phyloP scores from a whole-genome alignment of 169 alveolate genomes.

The Babesia bigemina region DNA sequence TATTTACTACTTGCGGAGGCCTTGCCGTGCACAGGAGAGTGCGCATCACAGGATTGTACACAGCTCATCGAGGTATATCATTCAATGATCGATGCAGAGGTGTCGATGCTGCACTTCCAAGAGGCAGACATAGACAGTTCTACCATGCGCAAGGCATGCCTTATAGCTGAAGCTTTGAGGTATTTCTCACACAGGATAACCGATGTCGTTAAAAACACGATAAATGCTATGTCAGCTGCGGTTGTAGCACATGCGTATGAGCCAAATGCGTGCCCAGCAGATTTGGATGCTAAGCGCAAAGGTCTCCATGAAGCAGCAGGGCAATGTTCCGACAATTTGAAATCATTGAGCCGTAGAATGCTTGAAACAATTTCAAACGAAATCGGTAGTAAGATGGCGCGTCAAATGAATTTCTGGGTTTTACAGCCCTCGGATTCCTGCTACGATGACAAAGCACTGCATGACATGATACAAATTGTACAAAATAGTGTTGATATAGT shows the following conservation, averaged over 20 bases:
- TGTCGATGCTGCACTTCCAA: conserved; percentile 4
- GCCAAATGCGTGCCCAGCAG: neutral
- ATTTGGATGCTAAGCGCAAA: neutral
- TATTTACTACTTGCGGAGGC: conserved; percentile 17
- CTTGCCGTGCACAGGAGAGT: conserved; percentile 1
- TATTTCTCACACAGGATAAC: conserved; percentile 34
- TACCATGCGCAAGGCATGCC: conserved; percentile 15
- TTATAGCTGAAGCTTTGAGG: conserved; percentile 28
- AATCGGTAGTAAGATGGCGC: conserved; percentile 1
- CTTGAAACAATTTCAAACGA: conserved; percentile 5
- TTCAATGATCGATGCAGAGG: conserved; percentile 36
- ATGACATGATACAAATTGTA: conserved; percentile 12
- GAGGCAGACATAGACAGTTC: neutral
- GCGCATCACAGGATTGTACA: conserved; percentile 9
- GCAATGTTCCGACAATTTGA: conserved; percentile 16
- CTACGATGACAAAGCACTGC: conserved; percentile 22
- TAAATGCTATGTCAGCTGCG: conserved; percentile 1
- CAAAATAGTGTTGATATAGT: conserved; percentile 13
- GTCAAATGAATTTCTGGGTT: neutral
- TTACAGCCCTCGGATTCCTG: conserved; percentile 8
- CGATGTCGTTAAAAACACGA: conserved; percentile 1
- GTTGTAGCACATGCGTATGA: neutral
- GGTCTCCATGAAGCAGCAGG: neutral
- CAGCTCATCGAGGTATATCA: conserved; percentile 20
- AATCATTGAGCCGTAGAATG: conserved; percentile 14